A percentile compares a stretch with the other conserved stretches of the same genome.
phyloP scores from a whole-genome alignment of 306 rosid genomes.

The Acmispon strigosus region DNA sequence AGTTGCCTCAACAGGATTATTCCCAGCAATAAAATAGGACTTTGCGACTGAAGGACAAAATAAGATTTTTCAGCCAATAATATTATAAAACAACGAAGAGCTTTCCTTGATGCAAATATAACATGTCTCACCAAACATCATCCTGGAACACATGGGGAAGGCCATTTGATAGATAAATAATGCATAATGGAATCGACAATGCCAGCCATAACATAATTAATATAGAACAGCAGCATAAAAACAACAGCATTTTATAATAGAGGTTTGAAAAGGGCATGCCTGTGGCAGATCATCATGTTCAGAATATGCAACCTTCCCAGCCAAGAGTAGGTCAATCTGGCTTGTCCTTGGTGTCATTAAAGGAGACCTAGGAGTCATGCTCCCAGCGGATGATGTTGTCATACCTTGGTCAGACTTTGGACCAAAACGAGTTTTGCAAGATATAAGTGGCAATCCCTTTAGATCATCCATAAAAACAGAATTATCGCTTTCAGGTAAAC shows the following conservation, averaged over 20 bases:
- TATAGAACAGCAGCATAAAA: background rate
- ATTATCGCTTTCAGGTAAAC: constrained; percentile 87
- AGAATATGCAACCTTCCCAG: constrained; percentile 87
- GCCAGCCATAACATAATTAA: background rate
- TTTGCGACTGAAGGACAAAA: too few relatives aligned
- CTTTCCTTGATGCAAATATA: too few relatives aligned
- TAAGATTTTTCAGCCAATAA: too few relatives aligned
- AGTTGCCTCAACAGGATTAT: too few relatives aligned
- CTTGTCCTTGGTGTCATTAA: constrained; percentile 90
- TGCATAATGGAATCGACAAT: background rate
- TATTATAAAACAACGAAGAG: too few relatives aligned
- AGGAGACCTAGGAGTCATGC: constrained; percentile 99
- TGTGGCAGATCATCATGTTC: constrained; percentile 94
- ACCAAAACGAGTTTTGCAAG: constrained; percentile 96
- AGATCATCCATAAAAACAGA: constrained; percentile 80
- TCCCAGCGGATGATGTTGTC: constrained; percentile 97
- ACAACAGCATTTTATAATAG: background rate
- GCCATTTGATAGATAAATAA: background rate
- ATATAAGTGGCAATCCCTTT: constrained; percentile 86
- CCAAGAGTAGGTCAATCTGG: constrained; percentile 86
- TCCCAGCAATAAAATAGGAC: too few relatives aligned
- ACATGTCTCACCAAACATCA: background rate
- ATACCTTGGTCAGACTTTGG: constrained; percentile 99
- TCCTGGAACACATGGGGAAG: background rate
- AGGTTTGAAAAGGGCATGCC: constrained; percentile 39